These are phyloP conservation scores for Botrytis medusae DNA, from an alignment of 2,329 filamentous ascomycete species.

Conservation along the genomic window DNA sequence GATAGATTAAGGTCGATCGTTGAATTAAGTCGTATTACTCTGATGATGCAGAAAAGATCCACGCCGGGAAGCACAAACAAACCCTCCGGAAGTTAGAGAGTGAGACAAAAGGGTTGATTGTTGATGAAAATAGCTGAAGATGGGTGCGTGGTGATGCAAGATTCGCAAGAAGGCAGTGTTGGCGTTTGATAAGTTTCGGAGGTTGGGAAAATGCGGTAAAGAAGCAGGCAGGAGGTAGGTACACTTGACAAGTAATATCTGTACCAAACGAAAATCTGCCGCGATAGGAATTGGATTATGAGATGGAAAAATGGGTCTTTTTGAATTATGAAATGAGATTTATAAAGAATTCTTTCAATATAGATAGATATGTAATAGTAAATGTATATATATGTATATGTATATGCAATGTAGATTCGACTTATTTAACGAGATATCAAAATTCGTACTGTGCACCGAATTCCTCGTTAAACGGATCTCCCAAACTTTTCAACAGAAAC, in stretches of 20 bases:
- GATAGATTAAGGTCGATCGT: background rate
- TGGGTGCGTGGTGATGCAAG: slow-evolving; percentile 11
- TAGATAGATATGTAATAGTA: background rate
- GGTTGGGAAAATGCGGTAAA: slow-evolving; percentile 21
- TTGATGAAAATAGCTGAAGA: slow-evolving; percentile 3
- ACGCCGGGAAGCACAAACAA: background rate
- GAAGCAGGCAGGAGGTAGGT: slow-evolving; percentile 1
- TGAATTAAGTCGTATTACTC: slow-evolving; percentile 6
- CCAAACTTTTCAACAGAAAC: background rate
- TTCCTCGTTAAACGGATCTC: background rate
- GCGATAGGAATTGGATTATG: slow-evolving; percentile 3
- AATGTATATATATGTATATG: background rate
- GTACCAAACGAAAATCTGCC: slow-evolving; percentile 2
- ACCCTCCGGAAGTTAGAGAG: background rate
- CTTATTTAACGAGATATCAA: background rate
- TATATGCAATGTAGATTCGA: background rate
- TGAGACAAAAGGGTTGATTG: slow-evolving; percentile 6
- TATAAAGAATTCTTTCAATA: background rate
- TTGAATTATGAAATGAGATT: background rate
- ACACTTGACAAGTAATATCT: slow-evolving; percentile 6
- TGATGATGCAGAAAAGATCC: slow-evolving; percentile 12
- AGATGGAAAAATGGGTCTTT: slow-evolving; percentile 7
- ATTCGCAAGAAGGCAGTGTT: slow-evolving; percentile 4
- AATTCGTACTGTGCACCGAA: slow-evolving; percentile 1
- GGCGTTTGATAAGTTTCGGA: background rate